phyloP scores from a whole-genome alignment of 2,329 filamentous ascomycete species.

The Penicillium rolfsii region DNA sequence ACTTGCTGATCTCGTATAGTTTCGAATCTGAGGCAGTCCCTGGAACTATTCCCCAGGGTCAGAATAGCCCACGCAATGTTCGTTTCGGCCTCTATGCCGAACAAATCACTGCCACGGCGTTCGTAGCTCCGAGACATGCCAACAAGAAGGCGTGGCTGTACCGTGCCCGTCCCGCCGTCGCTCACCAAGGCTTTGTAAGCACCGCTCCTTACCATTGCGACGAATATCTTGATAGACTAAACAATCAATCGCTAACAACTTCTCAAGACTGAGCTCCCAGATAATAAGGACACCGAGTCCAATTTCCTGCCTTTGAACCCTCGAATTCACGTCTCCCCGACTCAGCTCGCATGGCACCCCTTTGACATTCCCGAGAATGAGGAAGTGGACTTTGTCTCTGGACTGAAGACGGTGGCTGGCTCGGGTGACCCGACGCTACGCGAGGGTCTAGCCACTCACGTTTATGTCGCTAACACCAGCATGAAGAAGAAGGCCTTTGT shows the following conservation, averaged over 20 bases:
- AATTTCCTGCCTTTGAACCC: conserved; percentile 50
- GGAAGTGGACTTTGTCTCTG: conserved; percentile 60
- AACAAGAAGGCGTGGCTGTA: conserved; percentile 65
- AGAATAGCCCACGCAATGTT: conserved; percentile 44
- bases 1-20: conserved; percentile 35
- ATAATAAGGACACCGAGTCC: conserved; percentile 39
- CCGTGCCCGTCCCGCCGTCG: conserved; percentile 59
- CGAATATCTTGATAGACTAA: background rate
- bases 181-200: conserved; percentile 56
- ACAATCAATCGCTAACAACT: conserved; percentile 7
- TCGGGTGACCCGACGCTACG: conserved; percentile 62
- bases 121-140: conserved; percentile 59
- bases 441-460: conserved; percentile 58
- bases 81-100: conserved; percentile 43
- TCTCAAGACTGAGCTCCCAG: conserved; percentile 50
- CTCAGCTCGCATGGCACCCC: conserved; percentile 61
- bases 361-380: conserved; percentile 55
- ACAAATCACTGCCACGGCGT: conserved; percentile 62
- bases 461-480: conserved; percentile 59
- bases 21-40: conserved; percentile 45
- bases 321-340: conserved; percentile 59
- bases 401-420: conserved; percentile 58
- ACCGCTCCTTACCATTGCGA: background rate
- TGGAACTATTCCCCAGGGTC: conserved; percentile 44
- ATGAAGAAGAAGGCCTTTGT: conserved; percentile 63